These are phyloP conservation scores for Glutinoglossum americanum DNA, from an alignment of 495 filamentous ascomycete species.

Conservation along the genomic window DNA sequence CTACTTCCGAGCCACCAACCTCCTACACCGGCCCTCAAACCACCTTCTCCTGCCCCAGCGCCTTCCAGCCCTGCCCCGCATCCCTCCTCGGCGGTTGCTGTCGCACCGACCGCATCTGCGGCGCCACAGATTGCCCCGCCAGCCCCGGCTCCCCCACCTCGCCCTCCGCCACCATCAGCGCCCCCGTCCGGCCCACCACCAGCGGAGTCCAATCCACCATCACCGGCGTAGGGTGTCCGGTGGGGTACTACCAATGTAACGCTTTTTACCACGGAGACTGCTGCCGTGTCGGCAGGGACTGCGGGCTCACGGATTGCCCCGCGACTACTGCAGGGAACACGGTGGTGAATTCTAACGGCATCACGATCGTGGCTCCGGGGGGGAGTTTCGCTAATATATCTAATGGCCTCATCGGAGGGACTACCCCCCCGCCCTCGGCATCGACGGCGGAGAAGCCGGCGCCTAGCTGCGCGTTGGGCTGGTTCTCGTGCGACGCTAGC, in stretches of 20 bases:
- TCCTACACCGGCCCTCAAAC: conserved; percentile 7
- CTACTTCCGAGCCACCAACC: conserved; percentile 7
- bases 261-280: conserved; percentile 48
- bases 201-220: conserved; percentile 15
- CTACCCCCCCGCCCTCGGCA: too few relatives aligned
- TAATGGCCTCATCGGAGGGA: too few relatives aligned
- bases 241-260: conserved; percentile 54
- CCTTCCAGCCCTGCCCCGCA: conserved; percentile 33
- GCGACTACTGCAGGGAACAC: conserved; percentile 27
- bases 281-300: conserved; percentile 66
- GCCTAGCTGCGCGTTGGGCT: conserved; percentile 49
- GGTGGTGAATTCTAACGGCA: conserved; percentile 34
- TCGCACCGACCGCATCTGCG: conserved; percentile 18
- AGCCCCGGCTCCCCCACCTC: conserved; percentile 14
- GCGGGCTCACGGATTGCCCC: conserved; percentile 51
- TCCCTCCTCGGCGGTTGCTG: conserved; percentile 34
- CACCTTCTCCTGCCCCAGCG: conserved; percentile 30
- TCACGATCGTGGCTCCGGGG: conserved; percentile 42
- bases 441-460: too few relatives aligned
- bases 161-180: conserved; percentile 7
- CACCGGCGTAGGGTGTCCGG: conserved; percentile 33
- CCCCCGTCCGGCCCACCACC: conserved; percentile 32
- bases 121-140: conserved; percentile 9
- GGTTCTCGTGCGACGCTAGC: conserved; percentile 49
- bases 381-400: conserved; percentile 11